phyloP scores from a whole-genome alignment of 805 yeast genomes.

The Ogataea ganodermae region DNA sequence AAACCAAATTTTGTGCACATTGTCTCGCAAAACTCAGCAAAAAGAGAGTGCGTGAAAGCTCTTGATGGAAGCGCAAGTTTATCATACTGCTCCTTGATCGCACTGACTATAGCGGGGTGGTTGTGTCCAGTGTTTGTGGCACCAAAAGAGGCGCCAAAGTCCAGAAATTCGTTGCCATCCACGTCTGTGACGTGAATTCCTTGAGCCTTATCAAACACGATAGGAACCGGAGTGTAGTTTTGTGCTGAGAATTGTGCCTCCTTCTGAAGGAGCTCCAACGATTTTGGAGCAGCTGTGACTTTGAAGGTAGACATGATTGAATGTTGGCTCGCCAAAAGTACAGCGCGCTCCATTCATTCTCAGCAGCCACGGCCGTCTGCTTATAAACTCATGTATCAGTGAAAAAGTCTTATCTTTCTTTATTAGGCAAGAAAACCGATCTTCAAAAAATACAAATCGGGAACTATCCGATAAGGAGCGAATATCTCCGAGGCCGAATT shows the following conservation, averaged over 20 bases:
- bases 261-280: slow-evolving; percentile 14
- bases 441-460: too few relatives aligned
- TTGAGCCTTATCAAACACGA: slow-evolving; percentile 25
- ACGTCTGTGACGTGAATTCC: slow-evolving; percentile 29
- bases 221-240: slow-evolving; percentile 33
- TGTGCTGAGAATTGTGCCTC: slow-evolving; percentile 30
- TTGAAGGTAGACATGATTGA: slow-evolving; percentile 14
- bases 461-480: too few relatives aligned
- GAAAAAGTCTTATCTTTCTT: too few relatives aligned
- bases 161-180: slow-evolving; percentile 29
- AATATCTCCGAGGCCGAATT: too few relatives aligned
- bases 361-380: too few relatives aligned
- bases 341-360: too few relatives aligned
- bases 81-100: slow-evolving; percentile 34
- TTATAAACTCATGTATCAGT: too few relatives aligned
- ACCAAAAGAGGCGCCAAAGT: slow-evolving; percentile 31
- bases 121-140: slow-evolving; percentile 34
- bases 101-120: slow-evolving; percentile 32
- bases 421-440: too few relatives aligned
- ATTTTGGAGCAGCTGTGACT: slow-evolving; percentile 21
- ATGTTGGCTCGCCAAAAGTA: too few relatives aligned
- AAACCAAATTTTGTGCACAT: slow-evolving; percentile 31
- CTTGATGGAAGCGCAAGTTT: slow-evolving; percentile 35
- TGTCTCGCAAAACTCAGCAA: slow-evolving; percentile 28
- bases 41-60: slow-evolving; percentile 28